Evolutionary conservation across 257 asterid species (phyloP).

Genomic region (Linderniella brevidens): DNA sequence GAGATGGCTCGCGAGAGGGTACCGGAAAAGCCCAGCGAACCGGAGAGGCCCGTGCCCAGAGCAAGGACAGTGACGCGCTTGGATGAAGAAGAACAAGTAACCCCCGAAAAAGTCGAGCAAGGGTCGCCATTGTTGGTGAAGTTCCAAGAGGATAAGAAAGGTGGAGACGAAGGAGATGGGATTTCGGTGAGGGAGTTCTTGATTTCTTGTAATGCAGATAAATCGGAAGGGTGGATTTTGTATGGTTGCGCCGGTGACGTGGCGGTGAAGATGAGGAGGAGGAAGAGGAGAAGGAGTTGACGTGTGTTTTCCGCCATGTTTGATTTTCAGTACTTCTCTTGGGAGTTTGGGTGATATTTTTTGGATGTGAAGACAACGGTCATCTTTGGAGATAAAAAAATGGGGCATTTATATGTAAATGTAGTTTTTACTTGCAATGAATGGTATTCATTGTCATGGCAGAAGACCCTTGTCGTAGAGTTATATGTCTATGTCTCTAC

Average conservation of each 20-base stretch:
- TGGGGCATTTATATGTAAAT: no score
- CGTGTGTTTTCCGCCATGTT: neutral
- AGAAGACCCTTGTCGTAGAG: no score
- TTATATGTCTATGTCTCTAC: no score
- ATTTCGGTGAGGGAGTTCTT: constrained; percentile 39
- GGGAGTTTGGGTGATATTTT: no score
- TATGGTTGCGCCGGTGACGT: constrained; percentile 4
- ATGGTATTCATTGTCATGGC: no score
- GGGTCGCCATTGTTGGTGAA: constrained; percentile 44
- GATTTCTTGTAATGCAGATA: constrained; percentile 47
- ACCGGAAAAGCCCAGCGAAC: constrained; percentile 53
- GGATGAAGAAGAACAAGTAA: constrained; percentile 34
- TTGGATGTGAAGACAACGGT: no score
- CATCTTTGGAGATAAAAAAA: no score
- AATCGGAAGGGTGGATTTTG: constrained; percentile 18
- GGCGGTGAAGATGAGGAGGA: constrained; percentile 7
- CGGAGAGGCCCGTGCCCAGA: constrained; percentile 61
- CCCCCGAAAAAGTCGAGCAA: constrained; percentile 52
- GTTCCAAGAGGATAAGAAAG: constrained; percentile 53
- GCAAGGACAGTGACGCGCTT: constrained; percentile 25
- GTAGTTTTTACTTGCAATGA: no score
- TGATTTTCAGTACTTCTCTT: constrained; percentile 1
- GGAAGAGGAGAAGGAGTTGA: constrained; percentile 4
- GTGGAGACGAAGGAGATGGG: constrained; percentile 19
- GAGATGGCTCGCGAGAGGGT: constrained; percentile 37